These are phyloP conservation scores for Lactarius tabidus DNA, from an alignment of 768 basidiomycete species.

Conservation along the genomic window DNA sequence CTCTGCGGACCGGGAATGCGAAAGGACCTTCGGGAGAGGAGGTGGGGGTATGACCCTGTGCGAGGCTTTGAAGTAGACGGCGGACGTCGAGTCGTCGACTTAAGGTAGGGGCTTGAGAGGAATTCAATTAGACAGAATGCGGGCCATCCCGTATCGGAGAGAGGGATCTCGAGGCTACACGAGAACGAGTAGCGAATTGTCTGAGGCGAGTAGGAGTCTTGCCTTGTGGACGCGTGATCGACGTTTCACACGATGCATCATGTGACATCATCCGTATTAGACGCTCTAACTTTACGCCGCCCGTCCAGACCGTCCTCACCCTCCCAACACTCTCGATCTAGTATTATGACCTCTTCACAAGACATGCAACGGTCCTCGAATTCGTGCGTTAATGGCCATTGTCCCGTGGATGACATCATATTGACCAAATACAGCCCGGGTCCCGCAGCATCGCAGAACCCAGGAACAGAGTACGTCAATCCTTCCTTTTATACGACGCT, in stretches of 20 bases:
- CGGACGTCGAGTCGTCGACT: constrained; percentile 91
- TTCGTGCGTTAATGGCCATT: background rate
- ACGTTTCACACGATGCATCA: too few relatives aligned
- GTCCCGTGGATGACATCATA: background rate
- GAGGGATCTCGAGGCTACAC: constrained; percentile 8
- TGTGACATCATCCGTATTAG: too few relatives aligned
- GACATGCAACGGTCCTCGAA: background rate
- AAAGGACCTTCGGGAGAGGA: constrained; percentile 76
- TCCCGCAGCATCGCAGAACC: background rate
- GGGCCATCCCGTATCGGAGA: constrained; percentile 25
- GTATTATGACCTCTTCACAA: background rate
- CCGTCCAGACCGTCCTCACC: too few relatives aligned
- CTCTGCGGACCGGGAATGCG: constrained; percentile 79
- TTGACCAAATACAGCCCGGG: background rate
- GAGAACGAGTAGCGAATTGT: constrained; percentile 12
- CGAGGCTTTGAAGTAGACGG: constrained; percentile 82
- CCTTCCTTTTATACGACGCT: background rate
- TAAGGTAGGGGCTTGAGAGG: constrained; percentile 71
- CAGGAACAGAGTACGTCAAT: background rate
- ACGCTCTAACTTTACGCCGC: background rate
- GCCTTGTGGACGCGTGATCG: background rate
- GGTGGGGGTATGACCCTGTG: constrained; percentile 76
- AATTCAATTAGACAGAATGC: constrained; percentile 17
- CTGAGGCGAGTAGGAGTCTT: background rate
- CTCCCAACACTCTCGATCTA: background rate